Conservation (phyloP, 495 filamentous ascomycete genomes). For the Penicillium pulvis region DNA sequence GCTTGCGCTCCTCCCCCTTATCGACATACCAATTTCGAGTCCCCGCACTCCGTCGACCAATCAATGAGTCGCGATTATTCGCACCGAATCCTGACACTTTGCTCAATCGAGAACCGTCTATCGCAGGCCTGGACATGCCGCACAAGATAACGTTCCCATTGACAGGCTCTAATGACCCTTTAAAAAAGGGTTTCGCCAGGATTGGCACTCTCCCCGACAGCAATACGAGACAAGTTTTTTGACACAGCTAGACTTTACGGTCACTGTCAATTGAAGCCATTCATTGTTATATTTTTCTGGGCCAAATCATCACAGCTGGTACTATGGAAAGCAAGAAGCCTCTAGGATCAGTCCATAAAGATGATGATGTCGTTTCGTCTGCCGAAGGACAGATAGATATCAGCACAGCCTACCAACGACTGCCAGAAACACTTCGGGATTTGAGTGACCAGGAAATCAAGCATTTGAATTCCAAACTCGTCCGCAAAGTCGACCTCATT, state of each 20-base stretch:
- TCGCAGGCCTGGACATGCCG: not conserved
- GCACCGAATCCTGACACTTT: not conserved
- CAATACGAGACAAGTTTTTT: no score
- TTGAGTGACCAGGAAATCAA: constrained; percentile 32
- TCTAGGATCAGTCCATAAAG: constrained; percentile 15
- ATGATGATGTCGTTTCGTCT: constrained; percentile 26
- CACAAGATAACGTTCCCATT: constrained; percentile 10
- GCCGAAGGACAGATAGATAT: constrained; percentile 35
- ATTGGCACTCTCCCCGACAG: no score
- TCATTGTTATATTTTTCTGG: not conserved
- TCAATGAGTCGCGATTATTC: constrained; percentile 20
- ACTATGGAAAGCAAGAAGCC: constrained; percentile 30
- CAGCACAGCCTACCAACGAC: constrained; percentile 21
- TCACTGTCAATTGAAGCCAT: not conserved
- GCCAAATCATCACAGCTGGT: not conserved
- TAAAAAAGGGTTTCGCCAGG: not conserved
- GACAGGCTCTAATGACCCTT: not conserved
- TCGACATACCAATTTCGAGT: constrained; percentile 7
- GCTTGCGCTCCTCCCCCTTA: constrained; percentile 18
- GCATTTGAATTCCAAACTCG: constrained; percentile 34
- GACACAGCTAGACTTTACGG: no score
- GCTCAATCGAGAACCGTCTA: not conserved
- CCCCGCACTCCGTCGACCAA: constrained; percentile 14
- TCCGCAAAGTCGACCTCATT: constrained; percentile 44
- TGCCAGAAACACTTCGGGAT: constrained; percentile 33